These are phyloP conservation scores for Schwanniomyces polymorphus DNA, from an alignment of 805 yeast species.

Conservation along the genomic window DNA sequence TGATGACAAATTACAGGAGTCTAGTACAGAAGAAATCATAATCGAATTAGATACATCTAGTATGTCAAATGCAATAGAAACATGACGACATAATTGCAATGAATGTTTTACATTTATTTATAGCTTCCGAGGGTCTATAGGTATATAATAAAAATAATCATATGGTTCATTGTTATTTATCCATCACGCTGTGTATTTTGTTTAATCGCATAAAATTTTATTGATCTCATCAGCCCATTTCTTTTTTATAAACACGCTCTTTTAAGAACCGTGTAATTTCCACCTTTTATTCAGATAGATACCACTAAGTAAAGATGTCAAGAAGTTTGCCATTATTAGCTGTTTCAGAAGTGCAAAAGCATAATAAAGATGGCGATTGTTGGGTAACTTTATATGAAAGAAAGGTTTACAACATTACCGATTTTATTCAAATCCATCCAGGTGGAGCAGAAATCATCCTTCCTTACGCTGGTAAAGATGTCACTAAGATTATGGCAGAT, in stretches of 20 bases:
- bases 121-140: too few species aligned
- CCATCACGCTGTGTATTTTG: neutral
- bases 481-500: constrained; percentile 78
- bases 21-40: constrained; percentile 11
- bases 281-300: neutral
- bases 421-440: constrained; percentile 70
- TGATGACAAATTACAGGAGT: constrained; percentile 10
- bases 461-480: constrained; percentile 59
- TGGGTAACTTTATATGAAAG: constrained; percentile 82
- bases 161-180: neutral
- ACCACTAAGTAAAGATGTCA: constrained; percentile 7
- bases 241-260: neutral
- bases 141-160: too few species aligned
- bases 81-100: neutral
- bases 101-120: too few species aligned
- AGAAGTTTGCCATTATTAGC: constrained; percentile 61
- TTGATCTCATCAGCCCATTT: neutral
- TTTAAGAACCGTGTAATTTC: neutral
- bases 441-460: constrained; percentile 61
- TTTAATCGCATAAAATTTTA: neutral
- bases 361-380: constrained; percentile 55
- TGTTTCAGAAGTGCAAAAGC: constrained; percentile 49
- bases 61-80: constrained; percentile 1
- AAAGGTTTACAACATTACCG: constrained; percentile 82
- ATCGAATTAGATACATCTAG: constrained; percentile 20